Percentiles rank a stretch among this genome's conserved stretches.
These are phyloP conservation scores for Russula ochroleuca DNA, from an alignment of 768 basidiomycete genomes.

Conservation along the genomic window DNA sequence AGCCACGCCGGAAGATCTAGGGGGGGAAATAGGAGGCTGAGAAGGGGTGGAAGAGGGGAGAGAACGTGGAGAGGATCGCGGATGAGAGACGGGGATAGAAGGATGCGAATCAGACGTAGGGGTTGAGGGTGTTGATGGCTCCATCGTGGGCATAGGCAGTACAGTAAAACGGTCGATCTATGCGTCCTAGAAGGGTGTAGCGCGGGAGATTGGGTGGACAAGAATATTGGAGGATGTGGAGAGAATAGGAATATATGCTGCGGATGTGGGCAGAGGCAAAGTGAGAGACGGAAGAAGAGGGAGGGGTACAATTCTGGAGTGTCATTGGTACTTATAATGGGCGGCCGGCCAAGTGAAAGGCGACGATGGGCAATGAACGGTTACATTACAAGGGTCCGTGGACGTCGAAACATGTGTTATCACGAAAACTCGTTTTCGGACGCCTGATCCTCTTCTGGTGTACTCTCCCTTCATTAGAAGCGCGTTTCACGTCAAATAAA, in stretches of 20 bases:
- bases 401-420: slow-evolving; percentile 28
- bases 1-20: slow-evolving; percentile 14
- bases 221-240: slow-evolving; percentile 22
- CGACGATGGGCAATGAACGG: slow-evolving; percentile 24
- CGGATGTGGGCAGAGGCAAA: slow-evolving; percentile 11
- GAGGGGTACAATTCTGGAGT: neutral
- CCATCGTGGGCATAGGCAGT: slow-evolving; percentile 23
- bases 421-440: slow-evolving; percentile 17
- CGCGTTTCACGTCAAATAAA: slow-evolving; percentile 20
- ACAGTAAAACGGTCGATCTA: slow-evolving; percentile 11
- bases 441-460: slow-evolving; percentile 17
- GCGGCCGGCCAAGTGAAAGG: slow-evolving; percentile 3
- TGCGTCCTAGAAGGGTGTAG: slow-evolving; percentile 25
- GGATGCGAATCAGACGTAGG: slow-evolving; percentile 22
- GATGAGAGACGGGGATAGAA: slow-evolving; percentile 28
- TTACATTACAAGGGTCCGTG: slow-evolving; percentile 20
- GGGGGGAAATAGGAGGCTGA: slow-evolving; percentile 29
- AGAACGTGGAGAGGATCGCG: slow-evolving; percentile 28
- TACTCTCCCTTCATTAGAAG: slow-evolving; percentile 16
- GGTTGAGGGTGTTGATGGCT: slow-evolving; percentile 22
- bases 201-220: slow-evolving; percentile 16
- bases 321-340: slow-evolving; percentile 21
- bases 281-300: slow-evolving; percentile 1
- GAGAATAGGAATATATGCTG: slow-evolving; percentile 25
- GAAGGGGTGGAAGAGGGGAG: slow-evolving; percentile 15